Base-by-base conservation (phyloP, 345 rosid species). In the Eucalyptus sideroxylon region DNA sequence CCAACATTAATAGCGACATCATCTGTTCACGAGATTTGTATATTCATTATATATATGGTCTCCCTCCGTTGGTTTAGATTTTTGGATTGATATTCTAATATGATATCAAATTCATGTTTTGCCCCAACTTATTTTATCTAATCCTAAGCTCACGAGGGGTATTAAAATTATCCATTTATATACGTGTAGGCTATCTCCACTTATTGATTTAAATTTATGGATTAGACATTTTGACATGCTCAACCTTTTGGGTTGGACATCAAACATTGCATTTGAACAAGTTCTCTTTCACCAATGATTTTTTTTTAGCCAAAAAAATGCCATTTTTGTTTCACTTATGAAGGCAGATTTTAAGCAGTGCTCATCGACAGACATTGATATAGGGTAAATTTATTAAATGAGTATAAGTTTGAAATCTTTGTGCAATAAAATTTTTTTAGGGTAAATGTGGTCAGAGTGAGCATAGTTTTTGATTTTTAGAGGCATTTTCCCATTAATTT, bases 81-180 rank as follows among this genome's bases (percentile, higher is more conserved):
- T 77, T 37, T 21, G 5, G 3, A 4, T 40, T 11, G 5, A 77
- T 0, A 77, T 77, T 77, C 5, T 23, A 40, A 77, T 26, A 77
- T 11, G 16, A 40, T 11, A 37, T 17, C 8, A 19, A 17, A 72
- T 0, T 37, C 14, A 11, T 0, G 3, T 0, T 69, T 6, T 69
- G 8, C 27, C 83, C 45, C 1, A 3, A 0, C 3, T 72, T 19
- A 6, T 37, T 37, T 72, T 6, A 12, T 21, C 83, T 72, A 21
- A 37, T 21, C 26, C 5, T 2, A 7, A 5, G 14, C 45, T 37
- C 16, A 4, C 27, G 42, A 72, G 14, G 83, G 8, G 45, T 37
- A 37, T 37, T 10, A 19, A 67, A 16, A 37, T 72, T 72, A 37
- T 37, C 15, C 83, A 7, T 67, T 67, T 31, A n/a, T 67, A 31